Evolutionary conservation across 345 rosid genomes (phyloP), one percentile per base, ranked within the genome.

Genomic region (Moricandia moricandioides): DNA sequence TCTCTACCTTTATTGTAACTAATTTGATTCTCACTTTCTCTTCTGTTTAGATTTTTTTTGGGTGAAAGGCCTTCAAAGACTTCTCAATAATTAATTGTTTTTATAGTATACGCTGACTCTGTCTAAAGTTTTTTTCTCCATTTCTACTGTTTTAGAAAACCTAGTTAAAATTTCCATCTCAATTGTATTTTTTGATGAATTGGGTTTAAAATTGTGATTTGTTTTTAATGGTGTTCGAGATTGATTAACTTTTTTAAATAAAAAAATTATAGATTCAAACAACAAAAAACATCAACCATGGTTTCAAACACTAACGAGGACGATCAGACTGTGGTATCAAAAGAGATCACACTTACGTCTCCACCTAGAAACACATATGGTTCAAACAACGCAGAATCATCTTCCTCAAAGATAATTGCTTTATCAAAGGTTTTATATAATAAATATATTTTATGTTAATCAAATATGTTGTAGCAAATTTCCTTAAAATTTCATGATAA

Each of bases 371-470:
- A 64, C 26, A 12, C 59, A 45, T 1, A 7, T 30, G 29, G 24
- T 58, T 77, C 16, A 43, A 43, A 43, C 49, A 43, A 43, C 12
- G 49, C 43, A 37, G 77, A 77, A 35, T 56, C 70, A 57, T 81
- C 75, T 59, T 72, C 75, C 59, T 21, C 39, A 4, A 62, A 54
- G 40, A 45, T 55, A 33, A 67, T 59, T 43, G 60, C 33, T 57
- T 43, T 67, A 6, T 14, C 74, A 49, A 80, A 82, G 77, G 82
- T 84, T 31, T 30, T 7, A 30, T 14, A 39, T 39, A 39, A 27
- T 57, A 1, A 27, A 21, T 70, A 49, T 1, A 21, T 34, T 21
- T 33, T 21, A 26, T 62, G 47, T 37, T 67, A 10, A 55, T 69
- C 61, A 67, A 67, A 5, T 8, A 55, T 35, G 13, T 57, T 5